phyloP scores from a whole-genome alignment of 768 basidiomycete species.

The Candolleomyces aberdarensis region DNA sequence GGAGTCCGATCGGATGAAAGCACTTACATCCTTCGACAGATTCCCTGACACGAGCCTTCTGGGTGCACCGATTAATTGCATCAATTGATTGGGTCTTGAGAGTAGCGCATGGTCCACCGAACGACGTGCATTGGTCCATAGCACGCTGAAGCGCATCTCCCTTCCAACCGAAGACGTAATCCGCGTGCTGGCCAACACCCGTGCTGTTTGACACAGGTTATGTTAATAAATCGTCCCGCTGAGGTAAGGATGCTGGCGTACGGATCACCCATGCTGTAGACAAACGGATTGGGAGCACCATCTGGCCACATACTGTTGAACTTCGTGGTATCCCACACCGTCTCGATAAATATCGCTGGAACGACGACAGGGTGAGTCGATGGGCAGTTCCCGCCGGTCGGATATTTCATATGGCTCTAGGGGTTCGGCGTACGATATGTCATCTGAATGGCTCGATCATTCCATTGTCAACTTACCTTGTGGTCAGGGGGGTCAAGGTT shows the following conservation, averaged over 20 bases:
- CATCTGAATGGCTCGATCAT: not conserved
- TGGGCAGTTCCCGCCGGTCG: constrained; percentile 3
- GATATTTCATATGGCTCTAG: constrained; percentile 6
- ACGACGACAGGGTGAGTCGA: constrained; percentile 4
- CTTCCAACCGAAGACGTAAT: constrained; percentile 11
- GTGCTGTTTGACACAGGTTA: not conserved
- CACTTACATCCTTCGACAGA: constrained; percentile 5
- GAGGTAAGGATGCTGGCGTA: not conserved
- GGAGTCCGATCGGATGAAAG: not conserved
- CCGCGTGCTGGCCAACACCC: constrained; percentile 6
- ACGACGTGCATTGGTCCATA: constrained; percentile 7
- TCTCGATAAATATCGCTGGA: constrained; percentile 8
- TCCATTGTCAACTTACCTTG: not conserved
- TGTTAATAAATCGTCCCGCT: not conserved
- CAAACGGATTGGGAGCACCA: constrained; percentile 4
- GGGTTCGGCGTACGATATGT: not conserved
- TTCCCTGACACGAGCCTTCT: constrained; percentile 6
- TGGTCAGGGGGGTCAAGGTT: constrained; percentile 1
- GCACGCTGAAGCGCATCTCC: constrained; percentile 9
- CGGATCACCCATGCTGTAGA: constrained; percentile 9
- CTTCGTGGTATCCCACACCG: constrained; percentile 9
- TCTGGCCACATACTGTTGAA: constrained; percentile 7
- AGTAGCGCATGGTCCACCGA: constrained; percentile 22
- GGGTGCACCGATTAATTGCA: constrained; percentile 4
- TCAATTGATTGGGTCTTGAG: constrained; percentile 49